These are phyloP conservation scores for Gilbertella persicaria DNA, from an alignment of 371 early-diverging fungal species.

Conservation along the genomic window DNA sequence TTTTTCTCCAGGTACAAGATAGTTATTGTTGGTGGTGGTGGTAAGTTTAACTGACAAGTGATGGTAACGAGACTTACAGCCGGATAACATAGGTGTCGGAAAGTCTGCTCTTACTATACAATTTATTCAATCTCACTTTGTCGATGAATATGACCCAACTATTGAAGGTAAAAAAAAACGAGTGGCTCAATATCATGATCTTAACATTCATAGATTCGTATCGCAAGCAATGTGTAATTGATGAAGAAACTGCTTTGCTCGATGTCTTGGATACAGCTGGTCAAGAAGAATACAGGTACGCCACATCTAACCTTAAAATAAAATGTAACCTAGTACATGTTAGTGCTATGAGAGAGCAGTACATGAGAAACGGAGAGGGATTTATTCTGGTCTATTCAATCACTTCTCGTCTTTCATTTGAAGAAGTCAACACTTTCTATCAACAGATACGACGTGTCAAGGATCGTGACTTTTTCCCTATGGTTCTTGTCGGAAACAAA, in stretches of 20 bases:
- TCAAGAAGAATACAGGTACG: conserved; percentile 84
- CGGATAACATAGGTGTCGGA: conserved; percentile 58
- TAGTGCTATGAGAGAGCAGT: conserved; percentile 73
- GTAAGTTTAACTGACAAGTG: neutral
- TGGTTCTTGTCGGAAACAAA: conserved; percentile 68
- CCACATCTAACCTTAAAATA: too few relatives aligned
- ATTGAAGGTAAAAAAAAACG: conserved; percentile 85
- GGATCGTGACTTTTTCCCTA: conserved; percentile 72
- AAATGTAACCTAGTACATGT: too few relatives aligned
- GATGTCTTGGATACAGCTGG: conserved; percentile 93
- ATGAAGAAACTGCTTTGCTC: conserved; percentile 76
- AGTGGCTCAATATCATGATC: neutral
- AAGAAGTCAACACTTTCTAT: conserved; percentile 75
- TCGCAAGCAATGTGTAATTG: conserved; percentile 84
- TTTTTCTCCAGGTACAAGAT: neutral
- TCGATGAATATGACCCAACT: conserved; percentile 94
- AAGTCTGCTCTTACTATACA: conserved; percentile 92
- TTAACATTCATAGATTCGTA: conserved; percentile 74
- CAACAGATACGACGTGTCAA: conserved; percentile 81
- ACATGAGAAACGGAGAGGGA: conserved; percentile 87
- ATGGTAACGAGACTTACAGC: neutral
- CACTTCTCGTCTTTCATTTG: conserved; percentile 71
- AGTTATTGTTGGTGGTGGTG: neutral
- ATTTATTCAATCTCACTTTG: conserved; percentile 90
- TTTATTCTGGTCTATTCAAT: conserved; percentile 82